Evolutionary conservation across 768 basidiomycete genomes (phyloP), one percentile per base, ranked within the genome.

Genomic region (Kwoniella bestiolae): DNA sequence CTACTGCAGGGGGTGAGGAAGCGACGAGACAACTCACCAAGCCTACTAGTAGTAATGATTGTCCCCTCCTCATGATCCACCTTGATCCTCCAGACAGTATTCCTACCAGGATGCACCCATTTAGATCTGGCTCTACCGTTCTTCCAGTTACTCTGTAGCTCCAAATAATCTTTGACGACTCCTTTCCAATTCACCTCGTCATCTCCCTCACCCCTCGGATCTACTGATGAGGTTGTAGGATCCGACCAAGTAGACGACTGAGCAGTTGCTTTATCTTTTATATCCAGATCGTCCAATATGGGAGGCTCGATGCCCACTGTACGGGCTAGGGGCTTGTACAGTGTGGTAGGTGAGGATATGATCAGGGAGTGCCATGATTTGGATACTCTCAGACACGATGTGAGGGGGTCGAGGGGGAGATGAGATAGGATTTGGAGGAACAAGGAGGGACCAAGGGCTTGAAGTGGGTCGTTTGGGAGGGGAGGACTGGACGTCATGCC

Each of bases 51-150:
- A 9, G 52, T 63, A 4, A 76, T 44, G 23, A 71, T 49, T 3
- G 65, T 69, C 1, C 52, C 56, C 32, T 74, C 46, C 44, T 70
- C 72, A 14, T 60, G 16, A 68, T 74, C 72, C 6, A 76, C 46
- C 60, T 76, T 73, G 45, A 73, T 50, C 23, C 75, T 59, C 72
- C 75, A 76, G 4, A 60, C 44, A 12, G 62, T 57, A 46, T 68
- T 69, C 7, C 63, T 35, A 2, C 45, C 31, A 34, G 75, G 64
- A n/a, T 55, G 57, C 3, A 73, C 41, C 66, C 67, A 77, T 12
- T 55, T 34, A 5, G 67, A 63, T 50, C 51, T 55, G 29, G 68
- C 67, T 23, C 69, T 63, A 25, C 64, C 75, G 3, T 38, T 52
- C 26, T 44, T 64, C 73, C 73, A 72, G 56, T 73, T 71, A 25